Base-by-base conservation (phyloP, 2,329 filamentous ascomycete genomes). In the Fusarium longipes region DNA sequence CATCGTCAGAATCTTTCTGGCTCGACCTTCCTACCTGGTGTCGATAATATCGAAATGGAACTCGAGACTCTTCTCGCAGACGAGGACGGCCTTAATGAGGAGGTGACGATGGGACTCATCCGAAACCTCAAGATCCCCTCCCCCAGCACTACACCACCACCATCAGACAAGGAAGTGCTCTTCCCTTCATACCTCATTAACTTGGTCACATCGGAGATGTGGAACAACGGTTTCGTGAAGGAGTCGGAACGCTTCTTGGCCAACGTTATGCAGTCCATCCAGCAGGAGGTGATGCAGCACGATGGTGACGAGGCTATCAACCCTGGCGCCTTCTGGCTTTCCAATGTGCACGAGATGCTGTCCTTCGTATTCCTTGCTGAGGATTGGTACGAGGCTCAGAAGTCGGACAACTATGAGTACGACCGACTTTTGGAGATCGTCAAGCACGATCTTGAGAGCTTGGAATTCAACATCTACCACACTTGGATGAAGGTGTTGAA, bases 401-500 rank as follows among this genome's bases (percentile, higher is more conserved):
- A 99, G 87, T 96, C 94, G 35, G 96, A 99, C 81, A 98, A 98
- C 78, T 98, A 97, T 78, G 96, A 99, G 83, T 99, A 99, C 75
- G 96, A 99, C 80, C 91, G 96, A 68, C 86, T 99, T 52, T 83
- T 99, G 74, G 96, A 99, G 80, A 98, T 99, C 78, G 96, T 99
- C 77, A 99, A 99, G 86, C 96, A 99, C 78, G 96, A 99, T 78
- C 84, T 99, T 50, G 96, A 99, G 83, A 97, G 93, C 80, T 85
- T 99, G 67, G 96, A 99, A 82, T 99, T 99, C 85, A 99, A 99
- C 84, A 99, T 99, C 74, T 99, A 99, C 81, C 96, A 99, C 82
- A 99, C 96, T 25, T 99, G 96, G 96, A 99, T 99, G 96, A 99
- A 99, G 86, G 93, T 97, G 57, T 83, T 99, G 76, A 99, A 99